Evolutionary conservation across 257 asterid genomes (phyloP).

Genomic region (Avicennia marina): DNA sequence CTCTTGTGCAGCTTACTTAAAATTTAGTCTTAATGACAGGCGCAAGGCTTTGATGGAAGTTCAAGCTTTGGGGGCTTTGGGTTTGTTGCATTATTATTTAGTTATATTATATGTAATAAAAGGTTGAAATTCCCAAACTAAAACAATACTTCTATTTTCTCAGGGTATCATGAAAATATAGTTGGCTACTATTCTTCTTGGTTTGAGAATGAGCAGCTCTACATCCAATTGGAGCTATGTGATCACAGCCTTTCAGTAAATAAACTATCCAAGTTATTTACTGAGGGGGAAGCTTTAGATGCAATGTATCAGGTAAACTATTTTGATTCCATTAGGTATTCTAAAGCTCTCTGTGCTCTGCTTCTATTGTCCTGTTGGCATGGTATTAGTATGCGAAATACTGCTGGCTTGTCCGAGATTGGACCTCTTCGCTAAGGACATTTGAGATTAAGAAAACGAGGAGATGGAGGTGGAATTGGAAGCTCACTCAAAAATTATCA

Average conservation of each 20-base stretch:
- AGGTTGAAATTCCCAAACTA: neutral
- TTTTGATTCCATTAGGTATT: conserved; percentile 1
- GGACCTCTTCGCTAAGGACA: neutral
- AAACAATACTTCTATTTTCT: neutral
- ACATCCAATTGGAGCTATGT: conserved; percentile 93
- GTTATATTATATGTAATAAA: neutral
- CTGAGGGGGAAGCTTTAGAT: conserved; percentile 60
- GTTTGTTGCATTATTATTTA: conserved; percentile 26
- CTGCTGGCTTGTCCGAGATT: neutral
- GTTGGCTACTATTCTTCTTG: conserved; percentile 84
- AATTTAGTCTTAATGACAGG: conserved; percentile 24
- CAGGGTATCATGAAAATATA: conserved; percentile 81
- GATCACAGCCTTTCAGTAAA: conserved; percentile 68
- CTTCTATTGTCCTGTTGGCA: too few species aligned
- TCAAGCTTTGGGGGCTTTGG: conserved; percentile 91
- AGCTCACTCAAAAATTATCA: too few species aligned
- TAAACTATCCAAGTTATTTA: conserved; percentile 34
- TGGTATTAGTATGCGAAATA: too few species aligned
- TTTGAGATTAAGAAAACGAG: neutral
- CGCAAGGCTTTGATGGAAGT: conserved; percentile 78
- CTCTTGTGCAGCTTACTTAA: neutral
- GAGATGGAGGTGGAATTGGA: too few species aligned
- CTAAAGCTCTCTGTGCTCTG: neutral
- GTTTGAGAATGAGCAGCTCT: conserved; percentile 86
- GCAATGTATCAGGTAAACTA: conserved; percentile 76